A percentile compares a stretch with the other conserved stretches of the same genome.
Conservation (phyloP, 1,284 basidiomycete genomes). For the Trichosporon asahii region DNA sequence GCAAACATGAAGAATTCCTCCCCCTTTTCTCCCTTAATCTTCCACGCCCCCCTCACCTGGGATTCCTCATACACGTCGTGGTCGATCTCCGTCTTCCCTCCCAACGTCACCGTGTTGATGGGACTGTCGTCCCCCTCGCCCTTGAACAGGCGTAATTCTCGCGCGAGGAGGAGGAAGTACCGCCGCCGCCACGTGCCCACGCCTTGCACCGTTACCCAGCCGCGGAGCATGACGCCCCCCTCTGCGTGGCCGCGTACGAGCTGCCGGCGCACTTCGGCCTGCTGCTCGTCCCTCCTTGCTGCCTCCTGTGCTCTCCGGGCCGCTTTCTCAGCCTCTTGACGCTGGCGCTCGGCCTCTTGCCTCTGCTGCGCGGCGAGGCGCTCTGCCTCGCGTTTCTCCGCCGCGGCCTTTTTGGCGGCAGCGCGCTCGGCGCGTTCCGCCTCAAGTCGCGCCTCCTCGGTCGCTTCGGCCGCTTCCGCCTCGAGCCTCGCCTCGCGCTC, state of each 20-base stretch:
- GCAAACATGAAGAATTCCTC: conserved; percentile 48
- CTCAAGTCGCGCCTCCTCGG: conserved; percentile 3
- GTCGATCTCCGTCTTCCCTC: not conserved
- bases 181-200: conserved; percentile 44
- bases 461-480: not conserved
- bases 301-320: conserved; percentile 8
- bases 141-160: conserved; percentile 42
- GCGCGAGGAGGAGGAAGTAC: conserved; percentile 37
- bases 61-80: conserved; percentile 41
- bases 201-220: conserved; percentile 45
- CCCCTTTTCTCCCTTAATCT: conserved; percentile 27
- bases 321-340: not conserved
- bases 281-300: conserved; percentile 10
- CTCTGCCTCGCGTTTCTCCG: conserved; percentile 14
- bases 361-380: not conserved
- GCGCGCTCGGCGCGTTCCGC: conserved; percentile 10
- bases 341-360: not conserved
- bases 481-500: conserved; percentile 4
- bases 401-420: conserved; percentile 13
- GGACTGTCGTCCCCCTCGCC: conserved; percentile 12
- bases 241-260: conserved; percentile 19
- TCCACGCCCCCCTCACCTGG: conserved; percentile 46
- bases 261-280: conserved; percentile 15
- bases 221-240: conserved; percentile 45
- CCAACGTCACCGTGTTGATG: conserved; percentile 6